Evolutionary conservation across 805 yeast genomes (phyloP), one percentile per base, ranked within the genome.

Genomic region (Komagataella populi): DNA sequence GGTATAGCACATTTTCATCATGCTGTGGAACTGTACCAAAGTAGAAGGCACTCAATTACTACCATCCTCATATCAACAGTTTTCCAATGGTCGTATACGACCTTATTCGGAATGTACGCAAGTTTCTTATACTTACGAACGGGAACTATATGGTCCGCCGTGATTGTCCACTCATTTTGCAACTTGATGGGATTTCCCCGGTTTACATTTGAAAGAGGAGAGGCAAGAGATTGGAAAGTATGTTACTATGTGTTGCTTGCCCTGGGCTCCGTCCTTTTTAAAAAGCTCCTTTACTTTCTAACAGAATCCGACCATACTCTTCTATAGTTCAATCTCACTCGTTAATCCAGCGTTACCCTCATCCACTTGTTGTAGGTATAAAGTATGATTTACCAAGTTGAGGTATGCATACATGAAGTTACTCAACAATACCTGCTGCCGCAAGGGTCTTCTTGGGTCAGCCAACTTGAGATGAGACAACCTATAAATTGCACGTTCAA

Each of bases 341-440:
- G 46, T 30, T 3, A 24, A n/a, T 36, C 24, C 18, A 14, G 23
- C 7, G 23, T 44, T 44, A 12, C 23, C 46, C 46, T 20, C 46
- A 44, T 71, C 76, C 54, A 71, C 64, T 54, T 82, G 87, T 59
- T 85, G 91, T 55, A 86, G 65, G 64, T 83, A 87, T 57, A 85
- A 70, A 14, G 91, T 90, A 63, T 91, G 97, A 65, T 91, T 95
- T 52, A 93, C 96, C 66, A 93, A 72, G 62, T 93, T 91, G 71
- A 93, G 75, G 66, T 93, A 93, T 0, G 97, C 91, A 63, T 93
- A 93, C 99, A 93, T 93, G 77, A 93, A 93, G 64, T 93, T 93
- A 53, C 96, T 87, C 56, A 93, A 69, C 49, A 93, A 65, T 1
- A 93, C 99, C 64, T 93, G 99, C 64, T 93, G 97, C 44, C 89